phyloP scores from a whole-genome alignment of 73 alveolate genomes.

The Chromera velia region DNA sequence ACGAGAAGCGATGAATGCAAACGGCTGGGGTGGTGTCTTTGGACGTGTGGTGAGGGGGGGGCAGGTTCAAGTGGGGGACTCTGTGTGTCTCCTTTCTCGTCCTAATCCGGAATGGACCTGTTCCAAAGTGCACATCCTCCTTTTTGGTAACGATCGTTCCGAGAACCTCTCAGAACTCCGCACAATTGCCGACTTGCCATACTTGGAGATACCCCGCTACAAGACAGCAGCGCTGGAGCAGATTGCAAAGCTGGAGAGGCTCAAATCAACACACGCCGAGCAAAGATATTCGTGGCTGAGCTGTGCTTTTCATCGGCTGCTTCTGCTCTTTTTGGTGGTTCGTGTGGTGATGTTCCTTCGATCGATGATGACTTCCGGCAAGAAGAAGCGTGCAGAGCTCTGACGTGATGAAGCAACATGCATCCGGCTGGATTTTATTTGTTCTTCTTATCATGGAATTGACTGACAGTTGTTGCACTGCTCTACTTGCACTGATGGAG shows the following conservation, averaged over 20 bases:
- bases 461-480: too few relatives aligned
- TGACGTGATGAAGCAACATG: too few relatives aligned
- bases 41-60: neutral
- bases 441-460: too few relatives aligned
- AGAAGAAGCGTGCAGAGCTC: too few relatives aligned
- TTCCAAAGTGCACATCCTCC: neutral
- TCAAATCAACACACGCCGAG: too few relatives aligned
- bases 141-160: neutral
- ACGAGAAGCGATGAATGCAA: neutral
- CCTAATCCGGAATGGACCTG: neutral
- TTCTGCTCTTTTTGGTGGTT: too few relatives aligned
- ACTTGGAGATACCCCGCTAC: slow-evolving; percentile 5
- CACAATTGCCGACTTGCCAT: neutral
- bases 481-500: too few relatives aligned
- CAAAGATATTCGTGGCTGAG: too few relatives aligned
- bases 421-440: too few relatives aligned
- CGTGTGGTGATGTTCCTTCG: too few relatives aligned
- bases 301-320: too few relatives aligned
- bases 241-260: neutral
- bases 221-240: neutral
- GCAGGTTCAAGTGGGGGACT: neutral
- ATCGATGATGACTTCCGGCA: too few relatives aligned
- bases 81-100: neutral
- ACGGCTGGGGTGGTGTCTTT: neutral
- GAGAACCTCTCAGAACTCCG: neutral